Conservation (phyloP, 805 yeast species). For the Yamadazyma scolyti region DNA sequence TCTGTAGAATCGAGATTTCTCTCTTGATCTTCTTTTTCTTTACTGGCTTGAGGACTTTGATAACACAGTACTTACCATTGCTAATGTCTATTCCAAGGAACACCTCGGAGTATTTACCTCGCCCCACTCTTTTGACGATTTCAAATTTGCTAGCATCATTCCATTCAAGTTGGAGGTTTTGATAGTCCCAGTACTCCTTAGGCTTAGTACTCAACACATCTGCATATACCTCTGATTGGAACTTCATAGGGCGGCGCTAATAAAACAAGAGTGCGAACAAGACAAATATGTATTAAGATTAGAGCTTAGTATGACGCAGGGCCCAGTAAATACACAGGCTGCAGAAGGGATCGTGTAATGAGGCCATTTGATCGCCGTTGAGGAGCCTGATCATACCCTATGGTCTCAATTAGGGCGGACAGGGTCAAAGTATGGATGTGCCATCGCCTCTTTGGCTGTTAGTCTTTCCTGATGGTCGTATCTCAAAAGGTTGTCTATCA, state of each 20-base stretch:
- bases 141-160: slow-evolving; percentile 56
- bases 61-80: slow-evolving; percentile 63
- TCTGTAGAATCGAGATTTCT: slow-evolving; percentile 83
- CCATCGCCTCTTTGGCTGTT: slow-evolving; percentile 87
- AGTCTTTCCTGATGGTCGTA: slow-evolving; percentile 87
- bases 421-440: slow-evolving; percentile 57
- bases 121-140: slow-evolving; percentile 77
- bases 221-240: slow-evolving; percentile 56
- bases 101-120: slow-evolving; percentile 95
- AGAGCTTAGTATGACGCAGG: too few relatives aligned
- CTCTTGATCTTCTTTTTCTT: slow-evolving; percentile 87
- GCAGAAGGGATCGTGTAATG: too few relatives aligned
- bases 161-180: slow-evolving; percentile 47
- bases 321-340: too few relatives aligned
- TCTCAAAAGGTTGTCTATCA: slow-evolving; percentile 67
- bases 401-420: slow-evolving; percentile 9
- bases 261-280: background rate
- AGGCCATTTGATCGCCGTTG: too few relatives aligned
- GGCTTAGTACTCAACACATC: slow-evolving; percentile 69
- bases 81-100: slow-evolving; percentile 76
- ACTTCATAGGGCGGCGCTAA: slow-evolving; percentile 1
- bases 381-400: background rate
- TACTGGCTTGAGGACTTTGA: slow-evolving; percentile 89
- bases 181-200: slow-evolving; percentile 83
- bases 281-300: background rate